Evolutionary conservation across 345 rosid genomes (phyloP), one percentile per base, ranked within the genome.

Genomic region (Clarkia xantiana): DNA sequence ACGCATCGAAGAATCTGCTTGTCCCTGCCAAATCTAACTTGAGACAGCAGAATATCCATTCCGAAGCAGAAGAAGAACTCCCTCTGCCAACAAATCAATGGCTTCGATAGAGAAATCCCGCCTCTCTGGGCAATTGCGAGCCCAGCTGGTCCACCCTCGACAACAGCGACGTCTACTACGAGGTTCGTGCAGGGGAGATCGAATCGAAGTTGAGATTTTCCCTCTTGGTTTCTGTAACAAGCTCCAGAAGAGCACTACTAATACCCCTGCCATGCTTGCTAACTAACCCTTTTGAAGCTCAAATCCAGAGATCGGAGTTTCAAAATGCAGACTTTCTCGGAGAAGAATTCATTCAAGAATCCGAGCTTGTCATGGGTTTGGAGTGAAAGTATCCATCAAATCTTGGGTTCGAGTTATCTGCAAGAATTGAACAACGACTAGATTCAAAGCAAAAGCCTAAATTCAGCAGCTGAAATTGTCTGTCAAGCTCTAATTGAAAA

Each of bases 111-210:
- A 72, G 64, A 89, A 81, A 94, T 22, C 98, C 98, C 0, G 94
- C 94, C 64, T 79, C 83, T 0, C 64, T 86, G 94, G 9, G 97
- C 96, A 52, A 90, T 96, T 2, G 97, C 97, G 13, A 90, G 80
- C 58, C 98, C 98, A 0, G 98, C 96, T 10, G 98, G 96, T 6
- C 98, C 98, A 0, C 98, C 98, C 14, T 96, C 98, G 2, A 91
- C 98, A 18, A 91, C 86, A 0, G 96, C 98, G 39, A 91, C 70
- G 61, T 91, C 98, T 48, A 83, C 84, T 14, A 68, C 70, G 44
- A 53, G 58, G 11, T 74, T 81, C 67, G 71, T 75, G 7, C 80
- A n/a, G 40, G 96, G 97, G 55, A 86, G 93, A 59, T 86, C 96
- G 50, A 79, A n/a, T n/a, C n/a, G n/a, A n/a, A 72, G 1, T 86